A percentile compares a stretch with the other conserved stretches of the same genome.
Evolutionary conservation across 2,329 filamentous ascomycete genomes (phyloP).

Genomic region (Mariannaea elegans): DNA sequence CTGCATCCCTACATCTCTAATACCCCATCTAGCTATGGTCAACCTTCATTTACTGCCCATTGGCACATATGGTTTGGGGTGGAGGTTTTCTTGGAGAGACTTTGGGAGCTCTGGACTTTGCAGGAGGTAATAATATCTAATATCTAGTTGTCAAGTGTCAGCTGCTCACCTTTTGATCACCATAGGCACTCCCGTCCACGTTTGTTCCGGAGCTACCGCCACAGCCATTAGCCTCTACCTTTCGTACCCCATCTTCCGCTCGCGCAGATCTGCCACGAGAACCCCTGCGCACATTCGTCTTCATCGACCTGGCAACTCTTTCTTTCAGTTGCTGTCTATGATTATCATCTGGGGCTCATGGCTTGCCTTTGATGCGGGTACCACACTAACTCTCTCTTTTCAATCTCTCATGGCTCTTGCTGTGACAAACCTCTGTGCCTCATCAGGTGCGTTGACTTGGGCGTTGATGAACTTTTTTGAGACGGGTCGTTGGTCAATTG

Average conservation of each 20-base stretch:
- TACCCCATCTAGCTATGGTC: conserved; percentile 17
- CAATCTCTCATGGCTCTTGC: conserved; percentile 30
- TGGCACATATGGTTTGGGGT: conserved; percentile 31
- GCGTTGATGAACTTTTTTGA: conserved; percentile 24
- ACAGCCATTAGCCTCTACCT: conserved; percentile 29
- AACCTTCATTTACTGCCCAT: conserved; percentile 29
- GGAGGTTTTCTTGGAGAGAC: conserved; percentile 27
- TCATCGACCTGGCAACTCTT: conserved; percentile 27
- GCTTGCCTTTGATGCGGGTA: conserved; percentile 29
- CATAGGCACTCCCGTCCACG: conserved; percentile 26
- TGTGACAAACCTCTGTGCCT: conserved; percentile 27
- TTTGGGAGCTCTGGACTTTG: conserved; percentile 26
- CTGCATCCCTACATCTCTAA: not conserved
- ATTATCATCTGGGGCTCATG: conserved; percentile 32
- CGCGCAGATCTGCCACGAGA: conserved; percentile 12
- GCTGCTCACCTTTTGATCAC: not conserved
- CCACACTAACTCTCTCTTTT: conserved; percentile 26
- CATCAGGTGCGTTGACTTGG: conserved; percentile 25
- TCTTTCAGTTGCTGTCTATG: conserved; percentile 25
- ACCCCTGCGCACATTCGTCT: conserved; percentile 25
- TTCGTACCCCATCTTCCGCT: conserved; percentile 28
- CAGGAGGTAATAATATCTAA: conserved; percentile 16
- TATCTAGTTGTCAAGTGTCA: not conserved
- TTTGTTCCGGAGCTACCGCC: conserved; percentile 26
- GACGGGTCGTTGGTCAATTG: conserved; percentile 52